These are phyloP conservation scores for Plasmodium inui DNA, from an alignment of 169 alveolate genomes.

Conservation along the genomic window DNA sequence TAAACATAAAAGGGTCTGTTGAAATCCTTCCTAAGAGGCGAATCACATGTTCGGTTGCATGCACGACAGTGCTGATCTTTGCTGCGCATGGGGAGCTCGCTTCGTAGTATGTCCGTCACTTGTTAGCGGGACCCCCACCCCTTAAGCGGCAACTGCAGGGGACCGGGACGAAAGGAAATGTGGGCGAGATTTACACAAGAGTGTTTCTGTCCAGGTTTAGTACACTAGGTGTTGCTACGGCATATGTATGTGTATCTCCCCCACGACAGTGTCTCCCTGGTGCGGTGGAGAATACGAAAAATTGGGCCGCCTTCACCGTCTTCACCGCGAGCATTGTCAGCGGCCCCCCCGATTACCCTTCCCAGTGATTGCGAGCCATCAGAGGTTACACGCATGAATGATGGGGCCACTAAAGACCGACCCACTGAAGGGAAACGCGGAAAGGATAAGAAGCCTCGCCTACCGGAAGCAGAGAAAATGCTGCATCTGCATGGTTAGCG, in stretches of 20 bases:
- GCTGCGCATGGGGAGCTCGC: background rate
- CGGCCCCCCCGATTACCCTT: background rate
- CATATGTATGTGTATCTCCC: background rate
- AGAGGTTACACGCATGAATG: background rate
- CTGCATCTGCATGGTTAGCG: constrained; percentile 81
- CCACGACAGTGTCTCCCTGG: background rate
- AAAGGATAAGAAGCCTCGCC: background rate
- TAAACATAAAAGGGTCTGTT: background rate
- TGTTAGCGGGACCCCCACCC: background rate
- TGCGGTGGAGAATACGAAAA: background rate
- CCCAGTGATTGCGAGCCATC: background rate
- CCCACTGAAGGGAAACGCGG: background rate
- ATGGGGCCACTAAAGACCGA: background rate
- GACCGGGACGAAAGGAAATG: background rate
- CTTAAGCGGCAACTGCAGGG: background rate
- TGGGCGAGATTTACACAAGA: background rate
- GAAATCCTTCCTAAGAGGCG: background rate
- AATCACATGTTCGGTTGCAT: background rate
- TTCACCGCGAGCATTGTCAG: background rate
- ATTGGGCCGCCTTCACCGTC: background rate
- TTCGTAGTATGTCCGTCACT: background rate
- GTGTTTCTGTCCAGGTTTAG: background rate
- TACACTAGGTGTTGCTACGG: background rate
- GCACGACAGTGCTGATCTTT: background rate
- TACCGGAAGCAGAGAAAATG: constrained; percentile 64